Evolutionary conservation across 2,329 filamentous ascomycete genomes (phyloP).

Genomic region (Aspergillus sp.): DNA sequence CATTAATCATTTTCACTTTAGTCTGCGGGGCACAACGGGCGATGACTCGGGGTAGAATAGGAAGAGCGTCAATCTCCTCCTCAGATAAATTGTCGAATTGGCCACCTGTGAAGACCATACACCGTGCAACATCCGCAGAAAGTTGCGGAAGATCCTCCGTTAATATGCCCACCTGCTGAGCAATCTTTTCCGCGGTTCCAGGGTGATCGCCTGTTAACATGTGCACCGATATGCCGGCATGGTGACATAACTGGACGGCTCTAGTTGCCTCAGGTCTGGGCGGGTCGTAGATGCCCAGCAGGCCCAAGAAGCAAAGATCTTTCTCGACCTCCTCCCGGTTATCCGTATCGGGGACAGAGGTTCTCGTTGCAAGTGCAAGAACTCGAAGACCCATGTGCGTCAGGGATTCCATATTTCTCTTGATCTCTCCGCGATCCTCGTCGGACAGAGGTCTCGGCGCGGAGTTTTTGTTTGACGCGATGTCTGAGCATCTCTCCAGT

Average conservation of each 20-base stretch:
- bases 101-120: conserved; percentile 72
- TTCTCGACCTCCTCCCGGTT: conserved; percentile 56
- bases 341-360: too few species aligned
- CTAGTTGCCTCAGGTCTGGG: conserved; percentile 76
- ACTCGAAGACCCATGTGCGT: conserved; percentile 69
- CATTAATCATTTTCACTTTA: conserved; percentile 85
- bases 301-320: conserved; percentile 70
- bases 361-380: conserved; percentile 60
- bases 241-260: conserved; percentile 69
- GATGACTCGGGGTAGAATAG: conserved; percentile 58
- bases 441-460: conserved; percentile 52
- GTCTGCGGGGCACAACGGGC: conserved; percentile 61
- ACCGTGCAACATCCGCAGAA: conserved; percentile 63
- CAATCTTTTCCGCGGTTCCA: conserved; percentile 75
- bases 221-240: conserved; percentile 75
- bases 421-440: conserved; percentile 56
- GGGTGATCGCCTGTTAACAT: conserved; percentile 85
- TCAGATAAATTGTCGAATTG: conserved; percentile 78
- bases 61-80: conserved; percentile 66
- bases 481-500: conserved; percentile 60
- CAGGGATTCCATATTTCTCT: conserved; percentile 69
- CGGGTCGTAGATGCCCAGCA: conserved; percentile 84
- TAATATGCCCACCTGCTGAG: conserved; percentile 76
- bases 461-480: conserved; percentile 46
- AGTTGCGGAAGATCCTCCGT: conserved; percentile 58